phyloP scores from a whole-genome alignment of 2,329 filamentous ascomycete species.

The Pestalotiopsis sp. region DNA sequence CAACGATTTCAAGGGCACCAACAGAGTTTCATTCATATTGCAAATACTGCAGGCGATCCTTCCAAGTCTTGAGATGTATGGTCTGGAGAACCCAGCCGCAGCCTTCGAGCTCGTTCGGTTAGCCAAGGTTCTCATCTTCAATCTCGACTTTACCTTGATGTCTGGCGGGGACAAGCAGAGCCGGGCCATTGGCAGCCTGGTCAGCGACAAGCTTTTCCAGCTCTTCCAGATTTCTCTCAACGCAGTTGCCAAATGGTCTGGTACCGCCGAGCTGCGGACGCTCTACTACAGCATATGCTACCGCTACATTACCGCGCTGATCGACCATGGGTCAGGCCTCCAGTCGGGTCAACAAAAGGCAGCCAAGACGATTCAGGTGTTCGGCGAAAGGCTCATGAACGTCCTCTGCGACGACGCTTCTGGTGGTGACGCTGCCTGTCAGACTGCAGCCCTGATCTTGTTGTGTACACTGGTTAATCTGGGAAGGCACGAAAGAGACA shows the following conservation, averaged over 20 bases:
- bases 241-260: constrained; percentile 75
- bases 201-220: constrained; percentile 88
- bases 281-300: constrained; percentile 92
- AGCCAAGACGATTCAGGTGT: constrained; percentile 69
- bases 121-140: constrained; percentile 72
- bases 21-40: constrained; percentile 77
- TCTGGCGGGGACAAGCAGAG: constrained; percentile 44
- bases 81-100: constrained; percentile 68
- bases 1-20: constrained; percentile 75
- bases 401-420: constrained; percentile 93
- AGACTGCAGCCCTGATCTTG: constrained; percentile 85
- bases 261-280: constrained; percentile 73
- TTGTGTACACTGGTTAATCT: constrained; percentile 77
- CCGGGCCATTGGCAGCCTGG: constrained; percentile 65
- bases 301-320: constrained; percentile 76
- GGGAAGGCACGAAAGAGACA: constrained; percentile 71
- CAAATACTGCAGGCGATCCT: constrained; percentile 86
- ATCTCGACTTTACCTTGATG: constrained; percentile 61
- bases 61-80: constrained; percentile 81
- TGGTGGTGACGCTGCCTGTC: constrained; percentile 77
- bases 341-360: constrained; percentile 58
- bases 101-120: constrained; percentile 77
- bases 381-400: constrained; percentile 80
- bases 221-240: constrained; percentile 86
- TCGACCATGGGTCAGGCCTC: constrained; percentile 52